Conservation (phyloP, 768 basidiomycete species). For the Ramaria rubella region DNA sequence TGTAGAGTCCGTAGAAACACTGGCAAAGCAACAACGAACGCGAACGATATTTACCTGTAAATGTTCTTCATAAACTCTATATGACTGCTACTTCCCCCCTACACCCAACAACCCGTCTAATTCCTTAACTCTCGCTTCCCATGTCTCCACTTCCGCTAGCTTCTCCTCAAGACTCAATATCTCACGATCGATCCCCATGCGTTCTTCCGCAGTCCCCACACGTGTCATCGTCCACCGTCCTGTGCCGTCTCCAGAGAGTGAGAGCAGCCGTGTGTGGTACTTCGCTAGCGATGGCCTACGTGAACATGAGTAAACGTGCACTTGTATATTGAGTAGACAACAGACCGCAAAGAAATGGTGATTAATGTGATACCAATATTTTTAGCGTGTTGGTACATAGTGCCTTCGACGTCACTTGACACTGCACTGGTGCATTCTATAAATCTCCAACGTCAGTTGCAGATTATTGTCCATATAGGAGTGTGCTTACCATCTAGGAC, state of each 20-base stretch:
- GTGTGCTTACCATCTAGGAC: constrained; percentile 69
- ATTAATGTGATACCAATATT: constrained; percentile 84
- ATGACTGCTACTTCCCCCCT: not conserved
- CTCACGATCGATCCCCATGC: constrained; percentile 69
- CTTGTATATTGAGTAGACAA: constrained; percentile 1
- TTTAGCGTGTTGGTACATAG: constrained; percentile 93
- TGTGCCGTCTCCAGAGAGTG: constrained; percentile 64
- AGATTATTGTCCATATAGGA: not conserved
- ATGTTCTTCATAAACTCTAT: no score
- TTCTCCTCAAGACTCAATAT: constrained; percentile 59
- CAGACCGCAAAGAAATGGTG: constrained; percentile 81
- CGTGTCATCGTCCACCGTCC: constrained; percentile 66
- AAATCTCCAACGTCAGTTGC: not conserved
- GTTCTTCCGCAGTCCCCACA: constrained; percentile 68
- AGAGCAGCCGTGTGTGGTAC: constrained; percentile 84
- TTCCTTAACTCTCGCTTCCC: constrained; percentile 66
- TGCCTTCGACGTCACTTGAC: constrained; percentile 91
- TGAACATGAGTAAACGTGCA: not conserved
- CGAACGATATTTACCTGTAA: no score
- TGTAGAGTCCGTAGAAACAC: no score
- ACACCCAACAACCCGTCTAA: constrained; percentile 45
- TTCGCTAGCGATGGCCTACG: constrained; percentile 74
- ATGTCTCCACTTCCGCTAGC: constrained; percentile 61
- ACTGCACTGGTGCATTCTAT: constrained; percentile 93
- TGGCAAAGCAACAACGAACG: no score